These are phyloP conservation scores for Lonicera japonica DNA, from an alignment of 129 eudicot genomes.

Conservation along the genomic window DNA sequence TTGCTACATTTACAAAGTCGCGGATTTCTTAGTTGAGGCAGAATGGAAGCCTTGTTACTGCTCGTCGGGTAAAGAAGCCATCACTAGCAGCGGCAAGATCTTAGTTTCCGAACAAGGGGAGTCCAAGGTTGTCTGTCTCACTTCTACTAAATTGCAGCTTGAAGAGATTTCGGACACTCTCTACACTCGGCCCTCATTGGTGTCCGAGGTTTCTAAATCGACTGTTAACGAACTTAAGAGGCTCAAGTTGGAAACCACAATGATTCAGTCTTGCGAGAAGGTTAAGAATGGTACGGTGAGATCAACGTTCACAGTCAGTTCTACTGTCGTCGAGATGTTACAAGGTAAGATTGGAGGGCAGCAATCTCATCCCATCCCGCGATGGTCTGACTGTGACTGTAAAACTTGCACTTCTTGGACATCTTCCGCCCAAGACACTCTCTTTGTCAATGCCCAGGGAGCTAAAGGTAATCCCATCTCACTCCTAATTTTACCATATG, in stretches of 20 bases:
- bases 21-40: constrained; percentile 66
- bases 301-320: constrained; percentile 55
- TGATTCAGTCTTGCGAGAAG: constrained; percentile 6
- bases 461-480: constrained; percentile 75
- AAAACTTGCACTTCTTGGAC: constrained; percentile 74
- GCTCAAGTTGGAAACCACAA: constrained; percentile 26
- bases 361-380: constrained; percentile 44
- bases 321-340: constrained; percentile 83
- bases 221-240: constrained; percentile 25
- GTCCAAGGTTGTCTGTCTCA: constrained; percentile 50
- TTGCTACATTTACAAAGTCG: constrained; percentile 50
- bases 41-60: constrained; percentile 95
- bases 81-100: constrained; percentile 52
- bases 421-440: constrained; percentile 42
- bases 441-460: constrained; percentile 61
- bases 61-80: constrained; percentile 47
- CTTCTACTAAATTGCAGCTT: constrained; percentile 44
- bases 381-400: constrained; percentile 98
- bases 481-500: too few relatives aligned
- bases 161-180: constrained; percentile 89
- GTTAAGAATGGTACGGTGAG: constrained; percentile 30
- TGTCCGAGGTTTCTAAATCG: constrained; percentile 59
- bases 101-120: constrained; percentile 67
- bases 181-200: constrained; percentile 56
- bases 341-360: constrained; percentile 65